These are phyloP conservation scores for Pinus albicaulis DNA, from an alignment of 75 land plant species.

Conservation along the genomic window DNA sequence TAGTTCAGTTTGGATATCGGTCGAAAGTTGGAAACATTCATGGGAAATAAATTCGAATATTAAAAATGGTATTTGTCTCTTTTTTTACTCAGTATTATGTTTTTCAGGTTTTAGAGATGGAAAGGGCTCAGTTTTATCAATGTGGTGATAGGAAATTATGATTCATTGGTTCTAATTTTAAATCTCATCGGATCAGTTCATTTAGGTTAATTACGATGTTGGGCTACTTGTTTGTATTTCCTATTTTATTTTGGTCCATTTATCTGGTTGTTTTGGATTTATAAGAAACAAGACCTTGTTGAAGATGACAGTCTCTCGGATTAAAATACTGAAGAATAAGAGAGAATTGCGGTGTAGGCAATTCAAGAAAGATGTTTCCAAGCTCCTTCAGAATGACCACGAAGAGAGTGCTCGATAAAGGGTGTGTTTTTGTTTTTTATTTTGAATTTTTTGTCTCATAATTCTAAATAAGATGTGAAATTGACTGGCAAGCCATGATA, in stretches of 20 bases:
- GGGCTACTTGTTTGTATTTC: too few relatives aligned
- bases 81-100: not conserved
- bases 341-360: slow-evolving; percentile 46
- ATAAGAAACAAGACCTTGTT: slow-evolving; percentile 25
- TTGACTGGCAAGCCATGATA: too few relatives aligned
- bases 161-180: too few relatives aligned
- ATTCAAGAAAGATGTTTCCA: slow-evolving; percentile 49
- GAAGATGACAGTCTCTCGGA: slow-evolving; percentile 53
- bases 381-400: slow-evolving; percentile 49
- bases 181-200: too few relatives aligned
- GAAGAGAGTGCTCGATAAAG: slow-evolving; percentile 55
- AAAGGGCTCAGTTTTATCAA: too few relatives aligned
- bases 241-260: not conserved
- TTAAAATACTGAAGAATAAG: slow-evolving; percentile 71
- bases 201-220: too few relatives aligned
- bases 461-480: too few relatives aligned
- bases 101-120: too few relatives aligned
- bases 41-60: slow-evolving; percentile 41
- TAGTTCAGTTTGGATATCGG: slow-evolving; percentile 24
- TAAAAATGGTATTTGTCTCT: slow-evolving; percentile 21
- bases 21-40: slow-evolving; percentile 40
- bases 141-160: too few relatives aligned
- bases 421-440: slow-evolving; percentile 16
- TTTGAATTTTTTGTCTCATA: not conserved
- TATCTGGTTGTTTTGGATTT: not conserved